Evolutionary conservation across 306 rosid species (phyloP).

Genomic region (Lagenaria siceraria): DNA sequence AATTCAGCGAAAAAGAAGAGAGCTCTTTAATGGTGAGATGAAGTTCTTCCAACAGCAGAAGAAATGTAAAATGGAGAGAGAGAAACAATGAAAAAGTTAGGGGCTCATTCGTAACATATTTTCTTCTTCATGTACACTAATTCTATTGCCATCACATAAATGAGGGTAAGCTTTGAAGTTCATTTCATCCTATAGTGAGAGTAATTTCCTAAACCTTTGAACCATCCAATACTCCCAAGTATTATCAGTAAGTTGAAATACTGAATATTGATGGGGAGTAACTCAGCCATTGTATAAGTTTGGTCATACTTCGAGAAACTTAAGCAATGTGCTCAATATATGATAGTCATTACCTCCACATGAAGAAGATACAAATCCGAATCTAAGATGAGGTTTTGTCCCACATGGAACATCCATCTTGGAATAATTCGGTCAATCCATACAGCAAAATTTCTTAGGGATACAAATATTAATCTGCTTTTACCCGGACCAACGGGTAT

Average conservation of each 20-base stretch:
- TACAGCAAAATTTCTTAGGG: conserved; percentile 67
- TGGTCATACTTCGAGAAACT: neutral
- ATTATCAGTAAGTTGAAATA: neutral
- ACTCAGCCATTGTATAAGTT: neutral
- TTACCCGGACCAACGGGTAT: conserved; percentile 87
- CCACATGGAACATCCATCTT: conserved; percentile 79
- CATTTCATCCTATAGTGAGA: no score
- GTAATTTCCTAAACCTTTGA: neutral
- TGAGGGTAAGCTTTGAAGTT: neutral
- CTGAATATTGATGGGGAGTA: neutral
- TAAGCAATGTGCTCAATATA: neutral
- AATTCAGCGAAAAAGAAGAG: neutral
- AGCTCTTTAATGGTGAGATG: neutral
- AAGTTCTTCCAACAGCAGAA: neutral
- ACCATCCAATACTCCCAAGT: neutral
- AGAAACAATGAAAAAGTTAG: neutral
- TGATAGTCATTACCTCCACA: conserved; percentile 47
- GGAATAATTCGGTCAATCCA: conserved; percentile 75
- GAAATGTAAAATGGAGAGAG: neutral
- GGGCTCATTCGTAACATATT: neutral
- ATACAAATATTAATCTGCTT: conserved; percentile 84
- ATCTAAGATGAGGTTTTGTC: conserved; percentile 74
- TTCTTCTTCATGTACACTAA: neutral
- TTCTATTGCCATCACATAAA: neutral
- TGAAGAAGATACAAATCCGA: conserved; percentile 92